A percentile compares a stretch with the other conserved stretches of the same genome.
Evolutionary conservation across 768 basidiomycete species (phyloP).

Genomic region (Hortiboletus campestris): DNA sequence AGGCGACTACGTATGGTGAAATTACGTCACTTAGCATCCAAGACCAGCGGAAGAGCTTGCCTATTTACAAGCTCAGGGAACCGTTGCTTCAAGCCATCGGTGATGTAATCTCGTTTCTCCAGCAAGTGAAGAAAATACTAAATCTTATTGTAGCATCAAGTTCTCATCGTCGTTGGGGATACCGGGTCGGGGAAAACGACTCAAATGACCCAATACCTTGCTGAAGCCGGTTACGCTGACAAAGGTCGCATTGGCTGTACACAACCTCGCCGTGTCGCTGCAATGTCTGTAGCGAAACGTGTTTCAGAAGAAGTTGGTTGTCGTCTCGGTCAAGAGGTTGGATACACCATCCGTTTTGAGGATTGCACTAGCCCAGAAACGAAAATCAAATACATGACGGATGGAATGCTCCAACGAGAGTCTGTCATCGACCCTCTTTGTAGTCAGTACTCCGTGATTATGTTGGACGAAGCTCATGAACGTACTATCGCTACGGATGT

Average conservation of each 20-base stretch:
- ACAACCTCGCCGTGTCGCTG: constrained; percentile 98
- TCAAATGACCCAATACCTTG: constrained; percentile 98
- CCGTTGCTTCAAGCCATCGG: constrained; percentile 85
- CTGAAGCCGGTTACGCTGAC: constrained; percentile 92
- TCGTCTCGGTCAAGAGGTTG: constrained; percentile 94
- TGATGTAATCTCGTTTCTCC: constrained; percentile 54
- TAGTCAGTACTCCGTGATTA: constrained; percentile 90
- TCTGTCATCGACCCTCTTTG: constrained; percentile 94
- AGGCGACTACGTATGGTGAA: constrained; percentile 93
- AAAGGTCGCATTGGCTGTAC: constrained; percentile 92
- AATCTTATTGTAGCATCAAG: constrained; percentile 56
- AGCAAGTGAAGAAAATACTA: constrained; percentile 5
- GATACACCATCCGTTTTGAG: constrained; percentile 98
- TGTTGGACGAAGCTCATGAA: constrained; percentile 99
- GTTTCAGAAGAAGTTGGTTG: constrained; percentile 98
- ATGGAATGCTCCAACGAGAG: constrained; percentile 98
- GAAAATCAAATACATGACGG: constrained; percentile 99
- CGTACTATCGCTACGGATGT: constrained; percentile 99
- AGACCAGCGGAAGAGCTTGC: constrained; percentile 87
- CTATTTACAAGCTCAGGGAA: constrained; percentile 93
- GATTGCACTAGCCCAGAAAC: constrained; percentile 99
- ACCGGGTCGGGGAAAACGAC: constrained; percentile 99
- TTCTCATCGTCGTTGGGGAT: constrained; percentile 97
- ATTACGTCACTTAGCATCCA: constrained; percentile 88
- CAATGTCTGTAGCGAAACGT: constrained; percentile 98